phyloP scores from a whole-genome alignment of 2,329 filamentous ascomycete species.

The Arthrocladium fulminans region DNA sequence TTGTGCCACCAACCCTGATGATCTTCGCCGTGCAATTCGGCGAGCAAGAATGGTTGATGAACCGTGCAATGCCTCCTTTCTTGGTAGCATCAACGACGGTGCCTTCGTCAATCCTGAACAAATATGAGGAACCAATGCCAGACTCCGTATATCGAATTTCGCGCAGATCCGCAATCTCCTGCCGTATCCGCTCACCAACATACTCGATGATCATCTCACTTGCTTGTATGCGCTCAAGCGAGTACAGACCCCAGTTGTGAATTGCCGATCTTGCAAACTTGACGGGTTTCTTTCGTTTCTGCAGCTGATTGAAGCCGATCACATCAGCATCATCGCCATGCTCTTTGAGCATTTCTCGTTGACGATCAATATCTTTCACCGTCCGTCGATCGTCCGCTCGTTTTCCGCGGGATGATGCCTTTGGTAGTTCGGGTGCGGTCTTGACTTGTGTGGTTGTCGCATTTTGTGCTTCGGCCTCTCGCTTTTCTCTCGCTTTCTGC shows the following conservation, averaged over 20 bases:
- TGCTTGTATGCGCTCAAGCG: constrained; percentile 91
- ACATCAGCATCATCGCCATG: constrained; percentile 75
- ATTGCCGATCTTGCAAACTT: constrained; percentile 96
- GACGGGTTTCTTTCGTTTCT: constrained; percentile 98
- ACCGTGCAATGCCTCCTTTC: constrained; percentile 92
- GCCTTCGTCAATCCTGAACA: constrained; percentile 96
- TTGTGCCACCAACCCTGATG: constrained; percentile 96
- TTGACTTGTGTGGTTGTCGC: constrained; percentile 60
- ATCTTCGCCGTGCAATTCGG: constrained; percentile 99
- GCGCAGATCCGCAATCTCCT: constrained; percentile 93
- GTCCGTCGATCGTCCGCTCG: constrained; percentile 92
- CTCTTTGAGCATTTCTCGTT: constrained; percentile 67
- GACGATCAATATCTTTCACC: constrained; percentile 88
- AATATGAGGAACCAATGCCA: constrained; percentile 91
- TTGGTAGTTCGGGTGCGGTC: constrained; percentile 70
- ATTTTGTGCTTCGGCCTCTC: constrained; percentile 61
- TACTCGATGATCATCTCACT: constrained; percentile 99
- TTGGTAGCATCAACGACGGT: constrained; percentile 98
- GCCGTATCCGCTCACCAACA: constrained; percentile 91
- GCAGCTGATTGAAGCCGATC: constrained; percentile 87
- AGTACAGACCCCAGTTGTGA: constrained; percentile 97
- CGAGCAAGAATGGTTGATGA: constrained; percentile 97
- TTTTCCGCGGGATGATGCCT: constrained; percentile 84
- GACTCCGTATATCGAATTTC: constrained; percentile 90
- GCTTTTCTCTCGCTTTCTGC: constrained; percentile 79